Evolutionary conservation across 768 basidiomycete genomes (phyloP).

Genomic region (Artomyces pyxidatus): DNA sequence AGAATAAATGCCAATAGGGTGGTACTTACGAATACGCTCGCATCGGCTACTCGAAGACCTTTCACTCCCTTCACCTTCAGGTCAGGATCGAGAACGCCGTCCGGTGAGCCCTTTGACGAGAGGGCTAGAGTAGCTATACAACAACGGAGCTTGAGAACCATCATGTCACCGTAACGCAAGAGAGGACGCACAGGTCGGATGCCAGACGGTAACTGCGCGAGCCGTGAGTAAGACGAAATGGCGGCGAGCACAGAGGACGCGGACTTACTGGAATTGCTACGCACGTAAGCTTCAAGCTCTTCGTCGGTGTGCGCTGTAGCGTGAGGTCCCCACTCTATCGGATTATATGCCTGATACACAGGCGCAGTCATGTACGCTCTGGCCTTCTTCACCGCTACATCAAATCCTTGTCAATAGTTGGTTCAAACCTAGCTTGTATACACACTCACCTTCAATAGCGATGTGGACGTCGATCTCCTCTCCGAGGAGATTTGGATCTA

Average conservation of each 20-base stretch:
- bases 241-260: no score
- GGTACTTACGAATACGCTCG: slow-evolving; percentile 8
- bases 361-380: not conserved
- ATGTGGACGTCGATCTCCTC: not conserved
- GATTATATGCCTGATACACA: not conserved
- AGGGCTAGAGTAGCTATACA: slow-evolving; percentile 13
- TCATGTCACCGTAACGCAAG: not conserved
- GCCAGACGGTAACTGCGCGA: slow-evolving; percentile 26
- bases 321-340: not conserved
- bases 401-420: not conserved
- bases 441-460: not conserved
- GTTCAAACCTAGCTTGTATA: not conserved
- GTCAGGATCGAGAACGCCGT: slow-evolving; percentile 34
- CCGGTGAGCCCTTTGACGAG: slow-evolving; percentile 2
- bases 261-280: slow-evolving; percentile 1
- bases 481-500: not conserved
- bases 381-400: not conserved
- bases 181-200: not conserved
- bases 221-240: no score
- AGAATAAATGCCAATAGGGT: no score
- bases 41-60: slow-evolving; percentile 31
- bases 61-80: slow-evolving; percentile 35
- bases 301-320: slow-evolving; percentile 10
- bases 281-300: slow-evolving; percentile 14
- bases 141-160: not conserved